phyloP scores from a whole-genome alignment of 208 protist species.

The Wallacemonas collosoma region DNA sequence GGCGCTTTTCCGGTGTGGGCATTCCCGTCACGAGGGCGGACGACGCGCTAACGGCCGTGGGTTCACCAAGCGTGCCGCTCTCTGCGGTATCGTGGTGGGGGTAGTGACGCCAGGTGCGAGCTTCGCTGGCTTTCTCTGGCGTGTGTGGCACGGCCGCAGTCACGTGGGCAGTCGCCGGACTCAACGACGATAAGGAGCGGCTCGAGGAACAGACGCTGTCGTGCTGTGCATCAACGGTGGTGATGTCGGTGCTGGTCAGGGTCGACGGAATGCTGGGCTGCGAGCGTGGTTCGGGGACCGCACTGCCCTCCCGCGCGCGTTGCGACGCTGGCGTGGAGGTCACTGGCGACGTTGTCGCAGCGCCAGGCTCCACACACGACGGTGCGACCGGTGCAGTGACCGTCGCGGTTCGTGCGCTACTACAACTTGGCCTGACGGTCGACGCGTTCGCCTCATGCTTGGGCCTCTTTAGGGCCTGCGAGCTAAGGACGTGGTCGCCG shows the following conservation, averaged over 20 bases:
- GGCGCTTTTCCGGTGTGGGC: slow-evolving; percentile 12
- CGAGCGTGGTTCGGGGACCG: neutral
- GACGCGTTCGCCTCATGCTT: neutral
- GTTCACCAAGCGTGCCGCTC: too few species aligned
- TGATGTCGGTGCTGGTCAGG: slow-evolving; percentile 13
- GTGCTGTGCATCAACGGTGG: neutral
- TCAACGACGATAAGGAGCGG: neutral
- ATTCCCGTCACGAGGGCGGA: neutral
- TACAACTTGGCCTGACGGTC: neutral
- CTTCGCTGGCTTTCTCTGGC: neutral
- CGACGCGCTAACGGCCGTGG: too few species aligned
- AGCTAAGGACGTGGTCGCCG: neutral
- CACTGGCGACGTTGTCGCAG: neutral
- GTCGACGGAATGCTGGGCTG: slow-evolving; percentile 1
- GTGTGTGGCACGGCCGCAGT: slow-evolving; percentile 1
- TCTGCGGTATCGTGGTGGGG: neutral
- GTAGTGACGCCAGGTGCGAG: neutral
- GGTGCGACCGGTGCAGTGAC: too few species aligned
- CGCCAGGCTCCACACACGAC: too few species aligned
- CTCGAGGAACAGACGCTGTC: neutral
- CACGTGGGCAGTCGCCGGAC: neutral
- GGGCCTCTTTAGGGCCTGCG: slow-evolving; percentile 4
- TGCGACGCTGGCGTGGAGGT: neutral
- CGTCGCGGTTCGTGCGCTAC: too few species aligned
- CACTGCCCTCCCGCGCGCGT: neutral